phyloP scores from a whole-genome alignment of 2,329 filamentous ascomycete genomes.

The Aspergillus latus region DNA sequence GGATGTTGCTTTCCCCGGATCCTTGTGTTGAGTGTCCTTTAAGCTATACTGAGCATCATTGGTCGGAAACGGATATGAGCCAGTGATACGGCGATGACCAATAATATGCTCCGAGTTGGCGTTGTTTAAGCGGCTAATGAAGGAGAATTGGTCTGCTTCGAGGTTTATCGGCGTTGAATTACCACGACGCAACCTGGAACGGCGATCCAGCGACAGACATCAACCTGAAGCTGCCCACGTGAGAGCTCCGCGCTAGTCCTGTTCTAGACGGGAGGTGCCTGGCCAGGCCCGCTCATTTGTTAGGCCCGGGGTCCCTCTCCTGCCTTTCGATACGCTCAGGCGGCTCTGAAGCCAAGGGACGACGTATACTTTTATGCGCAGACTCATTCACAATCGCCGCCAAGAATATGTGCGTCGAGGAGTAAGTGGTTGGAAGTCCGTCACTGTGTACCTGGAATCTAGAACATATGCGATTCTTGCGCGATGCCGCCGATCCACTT shows the following conservation, averaged over 20 bases:
- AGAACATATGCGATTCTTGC: neutral
- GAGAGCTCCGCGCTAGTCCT: conserved; percentile 20
- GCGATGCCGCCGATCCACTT: neutral
- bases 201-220: conserved; percentile 9
- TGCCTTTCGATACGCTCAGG: neutral
- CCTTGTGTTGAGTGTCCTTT: conserved; percentile 24
- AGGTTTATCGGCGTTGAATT: neutral
- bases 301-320: neutral
- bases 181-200: neutral
- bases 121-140: neutral
- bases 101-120: neutral
- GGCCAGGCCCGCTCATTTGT: neutral
- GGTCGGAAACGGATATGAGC: neutral
- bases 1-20: conserved; percentile 16
- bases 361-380: neutral
- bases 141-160: conserved; percentile 3
- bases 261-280: conserved; percentile 13
- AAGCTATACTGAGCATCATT: conserved; percentile 20
- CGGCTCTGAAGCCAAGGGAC: neutral
- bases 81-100: neutral
- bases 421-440: neutral
- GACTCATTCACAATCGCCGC: neutral
- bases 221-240: conserved; percentile 22
- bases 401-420: conserved; percentile 1
- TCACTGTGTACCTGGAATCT: neutral